Conservation (phyloP, 2,329 filamentous ascomycete genomes). For the Tolypocladium inflatum region DNA sequence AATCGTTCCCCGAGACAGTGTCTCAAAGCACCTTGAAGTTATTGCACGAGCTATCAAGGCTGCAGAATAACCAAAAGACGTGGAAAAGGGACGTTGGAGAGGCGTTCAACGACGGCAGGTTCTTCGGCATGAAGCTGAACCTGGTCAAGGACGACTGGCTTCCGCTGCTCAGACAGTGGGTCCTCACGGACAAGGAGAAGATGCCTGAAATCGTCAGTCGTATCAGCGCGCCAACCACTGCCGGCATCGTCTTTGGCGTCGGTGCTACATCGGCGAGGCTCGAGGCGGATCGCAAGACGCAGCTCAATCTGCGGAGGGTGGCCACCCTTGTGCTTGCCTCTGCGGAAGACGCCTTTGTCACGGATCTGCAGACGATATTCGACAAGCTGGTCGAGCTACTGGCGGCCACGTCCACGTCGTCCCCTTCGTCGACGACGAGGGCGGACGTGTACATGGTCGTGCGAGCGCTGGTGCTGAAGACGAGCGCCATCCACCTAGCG, state of each 20-base stretch:
- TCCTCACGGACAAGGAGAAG: slow-evolving; percentile 76
- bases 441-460: slow-evolving; percentile 86
- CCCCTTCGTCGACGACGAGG: slow-evolving; percentile 80
- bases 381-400: slow-evolving; percentile 85
- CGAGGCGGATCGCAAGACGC: slow-evolving; percentile 90
- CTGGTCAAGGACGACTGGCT: slow-evolving; percentile 72
- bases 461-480: slow-evolving; percentile 71
- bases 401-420: slow-evolving; percentile 74
- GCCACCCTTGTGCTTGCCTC: slow-evolving; percentile 71
- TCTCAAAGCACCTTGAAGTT: slow-evolving; percentile 62
- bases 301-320: slow-evolving; percentile 78
- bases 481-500: slow-evolving; percentile 68
- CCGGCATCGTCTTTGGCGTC: slow-evolving; percentile 97
- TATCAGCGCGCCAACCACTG: slow-evolving; percentile 76
- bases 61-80: slow-evolving; percentile 72
- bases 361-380: slow-evolving; percentile 62
- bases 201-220: slow-evolving; percentile 72
- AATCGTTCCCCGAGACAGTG: slow-evolving; percentile 78
- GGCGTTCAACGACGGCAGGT: slow-evolving; percentile 80
- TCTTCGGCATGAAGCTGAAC: slow-evolving; percentile 62
- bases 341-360: slow-evolving; percentile 68
- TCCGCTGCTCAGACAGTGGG: slow-evolving; percentile 75
- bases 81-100: slow-evolving; percentile 92
- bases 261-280: slow-evolving; percentile 85
- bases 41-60: slow-evolving; percentile 64